Evolutionary conservation across 306 rosid species (phyloP), one percentile per base, ranked within the genome.

Genomic region (Fragaria ananassa): DNA sequence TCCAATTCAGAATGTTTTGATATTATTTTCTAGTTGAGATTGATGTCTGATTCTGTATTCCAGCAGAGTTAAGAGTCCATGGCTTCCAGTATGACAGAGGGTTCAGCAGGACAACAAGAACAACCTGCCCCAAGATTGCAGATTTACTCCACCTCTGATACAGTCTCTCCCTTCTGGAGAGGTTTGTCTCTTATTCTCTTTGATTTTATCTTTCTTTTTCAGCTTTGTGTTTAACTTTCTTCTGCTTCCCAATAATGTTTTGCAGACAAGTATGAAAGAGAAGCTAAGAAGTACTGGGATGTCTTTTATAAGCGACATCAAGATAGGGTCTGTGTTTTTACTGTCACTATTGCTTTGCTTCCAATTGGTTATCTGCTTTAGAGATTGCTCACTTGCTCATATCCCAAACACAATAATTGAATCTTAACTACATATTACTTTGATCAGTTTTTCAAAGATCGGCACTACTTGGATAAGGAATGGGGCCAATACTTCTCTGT

Each of bases 391-490:
- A 56, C 39, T 74, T 74, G 66, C 70, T 44, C 21, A 74, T 54
- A 53, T 56, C 60, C 41, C 4, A 19, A 25, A 49, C 64, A 29
- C 35, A 10, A 57, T 60, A 14, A 61, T 13, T 61, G 19, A 18
- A 27, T 35, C 25, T 34, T 74, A 53, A 79, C 6, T 19, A 8
- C 21, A 12, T n/a, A 25, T 25, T 68, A 2, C 8, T 65, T 65
- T 27, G 35, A 14, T 51, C 87, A 95, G 97, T 95, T 95, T 85
- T 95, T 95, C 72, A 95, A 92, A 76, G 97, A 90, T 68, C 84
- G 97, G 49, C 97, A 95, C 77, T 89, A 90, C 87, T 84, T 92
- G 93, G 99, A 92, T 82, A 92, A 95, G 86, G 99, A 95, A 80
- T 92, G 97, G 97, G 97, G 97, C 37, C 86, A 79, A 63, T 88